Conservation (phyloP, 1,284 basidiomycete species). For the Heterobasidion parviporum region DNA sequence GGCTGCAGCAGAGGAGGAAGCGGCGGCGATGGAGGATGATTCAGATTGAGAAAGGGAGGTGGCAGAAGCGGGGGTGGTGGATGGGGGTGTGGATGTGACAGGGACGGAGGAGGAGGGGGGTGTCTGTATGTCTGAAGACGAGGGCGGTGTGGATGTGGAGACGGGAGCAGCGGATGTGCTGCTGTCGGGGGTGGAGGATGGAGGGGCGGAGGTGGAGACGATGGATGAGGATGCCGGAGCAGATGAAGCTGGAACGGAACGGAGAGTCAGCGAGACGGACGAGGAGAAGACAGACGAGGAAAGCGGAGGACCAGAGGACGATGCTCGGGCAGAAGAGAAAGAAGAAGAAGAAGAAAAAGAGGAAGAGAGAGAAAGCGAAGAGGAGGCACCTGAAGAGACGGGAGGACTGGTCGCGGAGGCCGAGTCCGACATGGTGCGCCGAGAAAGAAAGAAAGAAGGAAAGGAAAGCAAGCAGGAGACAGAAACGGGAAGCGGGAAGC, state of each 20-base stretch:
- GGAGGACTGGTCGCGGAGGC: background rate
- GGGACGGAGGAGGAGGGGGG: background rate
- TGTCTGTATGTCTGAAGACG: background rate
- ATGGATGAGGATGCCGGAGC: background rate
- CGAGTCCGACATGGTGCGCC: no score
- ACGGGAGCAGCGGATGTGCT: background rate
- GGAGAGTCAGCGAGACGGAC: background rate
- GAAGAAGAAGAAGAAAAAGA: constrained; percentile 1
- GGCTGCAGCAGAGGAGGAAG: background rate
- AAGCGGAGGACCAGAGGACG: background rate
- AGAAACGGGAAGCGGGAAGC: no score
- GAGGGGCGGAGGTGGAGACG: background rate
- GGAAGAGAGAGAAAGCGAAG: background rate
- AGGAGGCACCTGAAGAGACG: constrained; percentile 6
- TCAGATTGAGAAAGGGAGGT: background rate
- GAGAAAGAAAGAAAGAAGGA: no score
- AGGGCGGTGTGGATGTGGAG: background rate
- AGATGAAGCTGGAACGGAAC: background rate
- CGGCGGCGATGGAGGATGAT: background rate
- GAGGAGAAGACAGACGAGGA: background rate
- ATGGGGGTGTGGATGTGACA: background rate
- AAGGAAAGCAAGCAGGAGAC: no score
- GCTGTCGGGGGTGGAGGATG: background rate
- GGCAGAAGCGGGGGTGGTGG: background rate
- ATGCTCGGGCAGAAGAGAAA: background rate